Evolutionary conservation across 2,329 filamentous ascomycete species (phyloP).

Genomic region (Botryotinia narcissicola): DNA sequence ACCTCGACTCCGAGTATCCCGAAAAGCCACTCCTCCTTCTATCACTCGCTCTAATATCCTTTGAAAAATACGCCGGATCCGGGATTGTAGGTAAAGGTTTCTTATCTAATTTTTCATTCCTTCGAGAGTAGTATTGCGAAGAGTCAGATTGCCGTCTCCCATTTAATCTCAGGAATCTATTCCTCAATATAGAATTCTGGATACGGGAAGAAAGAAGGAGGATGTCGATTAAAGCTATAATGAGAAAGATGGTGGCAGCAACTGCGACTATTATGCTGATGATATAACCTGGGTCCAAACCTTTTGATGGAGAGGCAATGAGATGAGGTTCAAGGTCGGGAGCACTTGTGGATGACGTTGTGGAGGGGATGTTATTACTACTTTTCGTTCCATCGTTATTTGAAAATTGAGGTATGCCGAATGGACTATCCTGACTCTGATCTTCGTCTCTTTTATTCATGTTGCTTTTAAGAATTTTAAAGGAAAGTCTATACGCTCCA

Average conservation of each 20-base stretch:
- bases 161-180: neutral
- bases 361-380: neutral
- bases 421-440: slow-evolving; percentile 5
- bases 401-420: neutral
- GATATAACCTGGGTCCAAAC: neutral
- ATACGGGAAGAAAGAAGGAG: neutral
- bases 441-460: neutral
- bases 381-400: neutral
- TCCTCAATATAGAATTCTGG: neutral
- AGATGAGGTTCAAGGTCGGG: neutral
- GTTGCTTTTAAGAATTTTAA: neutral
- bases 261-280: neutral
- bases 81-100: neutral
- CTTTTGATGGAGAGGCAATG: neutral
- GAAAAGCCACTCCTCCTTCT: neutral
- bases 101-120: neutral
- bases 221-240: neutral
- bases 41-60: neutral
- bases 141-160: neutral
- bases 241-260: neutral
- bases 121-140: neutral
- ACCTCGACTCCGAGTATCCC: slow-evolving; percentile 11
- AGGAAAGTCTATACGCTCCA: neutral
- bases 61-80: neutral
- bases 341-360: neutral